Evolutionary conservation across 805 yeast species (phyloP), one percentile per base, ranked within the genome.

Genomic region (Lachancea mirantina): DNA sequence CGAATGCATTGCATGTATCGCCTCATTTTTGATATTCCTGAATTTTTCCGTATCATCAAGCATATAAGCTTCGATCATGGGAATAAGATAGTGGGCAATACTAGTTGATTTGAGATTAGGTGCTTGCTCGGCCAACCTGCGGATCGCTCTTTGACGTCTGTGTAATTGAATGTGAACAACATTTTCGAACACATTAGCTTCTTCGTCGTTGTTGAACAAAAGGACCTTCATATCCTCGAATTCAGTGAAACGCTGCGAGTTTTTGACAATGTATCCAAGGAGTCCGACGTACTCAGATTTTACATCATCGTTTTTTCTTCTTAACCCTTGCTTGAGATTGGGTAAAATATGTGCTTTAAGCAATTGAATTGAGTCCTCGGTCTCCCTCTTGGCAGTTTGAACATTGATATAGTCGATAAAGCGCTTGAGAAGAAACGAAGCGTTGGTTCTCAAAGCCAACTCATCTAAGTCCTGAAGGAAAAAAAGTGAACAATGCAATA

Each of bases 131-230:
- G 69, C 68, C 18, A 88, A 58, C 38, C 82, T 69, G 47, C 75
- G 70, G 14, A 89, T 67, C 0, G 97, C 95, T 47, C 87, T 70
- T 55, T 82, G 87, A 46, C 96, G 79, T 60, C 94, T 74, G 49
- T 80, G 85, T 7, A 80, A 47, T 61, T 89, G 98, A 22, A 89
- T 76, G 55, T 89, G 96, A 39, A 69, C 70, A 29, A 92, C 67
- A 46, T 87, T 85, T 26, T 61, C 53, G 58, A 84, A 84, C 50
- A 84, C 82, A 55, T 84, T 78, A 4, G 85, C 81, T 46, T 87
- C 96, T 22, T 78, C 89, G 46, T 85, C 94, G 25, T 78, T 78
- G 32, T 70, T 66, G 46, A 64, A 69, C 1, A 78, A 57, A 23
- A 89, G 59, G 1, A 71, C 65, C 36, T 71, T 68, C 87, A 88